A percentile compares a stretch with the other conserved stretches of the same genome.
Evolutionary conservation across 495 filamentous ascomycete genomes (phyloP).

Genomic region (Aspergillus kassunensis): DNA sequence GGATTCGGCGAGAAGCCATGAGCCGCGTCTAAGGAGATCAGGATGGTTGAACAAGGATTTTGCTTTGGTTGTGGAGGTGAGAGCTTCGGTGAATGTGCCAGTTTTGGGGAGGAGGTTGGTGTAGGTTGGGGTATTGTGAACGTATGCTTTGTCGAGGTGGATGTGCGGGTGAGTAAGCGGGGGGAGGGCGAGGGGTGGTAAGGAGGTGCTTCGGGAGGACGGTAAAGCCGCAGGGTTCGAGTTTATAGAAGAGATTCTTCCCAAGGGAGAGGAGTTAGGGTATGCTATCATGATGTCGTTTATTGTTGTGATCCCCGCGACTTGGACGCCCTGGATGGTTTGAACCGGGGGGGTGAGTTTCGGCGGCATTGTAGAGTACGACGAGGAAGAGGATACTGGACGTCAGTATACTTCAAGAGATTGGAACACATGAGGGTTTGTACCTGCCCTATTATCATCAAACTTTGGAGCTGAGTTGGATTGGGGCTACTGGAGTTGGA

Average conservation of each 20-base stretch:
- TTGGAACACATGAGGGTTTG: no score
- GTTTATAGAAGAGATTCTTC: slow-evolving; percentile 39
- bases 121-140: slow-evolving; percentile 56
- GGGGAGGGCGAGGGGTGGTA: slow-evolving; percentile 43
- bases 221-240: slow-evolving; percentile 18
- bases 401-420: no score
- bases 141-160: slow-evolving; percentile 72
- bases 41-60: slow-evolving; percentile 56
- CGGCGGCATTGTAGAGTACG: slow-evolving; percentile 21
- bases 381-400: no score
- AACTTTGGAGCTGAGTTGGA: no score
- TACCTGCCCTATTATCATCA: no score
- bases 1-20: slow-evolving; percentile 64
- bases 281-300: slow-evolving; percentile 36
- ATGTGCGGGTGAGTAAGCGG: slow-evolving; percentile 71
- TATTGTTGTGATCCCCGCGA: slow-evolving; percentile 33
- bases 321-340: slow-evolving; percentile 33
- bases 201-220: slow-evolving; percentile 3
- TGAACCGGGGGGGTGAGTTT: slow-evolving; percentile 18
- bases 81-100: slow-evolving; percentile 65
- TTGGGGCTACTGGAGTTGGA: neutral
- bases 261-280: slow-evolving; percentile 12
- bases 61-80: slow-evolving; percentile 56
- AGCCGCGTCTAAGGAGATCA: slow-evolving; percentile 60
- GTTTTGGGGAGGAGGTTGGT: slow-evolving; percentile 52